Evolutionary conservation across 148 eudicot genomes (phyloP), one percentile per base, ranked within the genome.

Genomic region (Vaccinium corymbosum): DNA sequence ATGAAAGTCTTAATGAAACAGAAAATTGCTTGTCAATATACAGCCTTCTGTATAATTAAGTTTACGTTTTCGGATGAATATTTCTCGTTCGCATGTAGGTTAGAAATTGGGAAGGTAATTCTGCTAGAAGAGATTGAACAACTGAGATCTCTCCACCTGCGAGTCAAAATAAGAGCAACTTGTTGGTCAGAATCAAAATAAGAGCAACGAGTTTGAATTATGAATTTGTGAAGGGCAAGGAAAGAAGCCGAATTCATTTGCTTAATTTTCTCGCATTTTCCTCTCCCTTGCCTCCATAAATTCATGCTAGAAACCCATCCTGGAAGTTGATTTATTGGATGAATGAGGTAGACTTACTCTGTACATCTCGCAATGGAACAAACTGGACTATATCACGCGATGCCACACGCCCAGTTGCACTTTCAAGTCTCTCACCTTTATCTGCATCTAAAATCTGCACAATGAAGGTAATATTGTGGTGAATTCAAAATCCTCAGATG

Each of bases 321-420:
- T 17, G 27, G 73, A 68, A 68, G 42, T 68, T 27, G 17, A 68
- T 68, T 68, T 29, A 68, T 12, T 15, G 12, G 38, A 68, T 15
- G 75, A 76, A 74, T 20, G 70, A 42, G 62, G 80, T 79, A 29
- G 27, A 62, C 94, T 90, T 79, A 95, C 99, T 91, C 48, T 95
- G 96, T 55, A 92, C 92, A 84, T 97, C 98, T 15, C 99, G 93
- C 84, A 97, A 86, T 25, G 99, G 98, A 79, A 95, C 98, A 84
- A 97, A 97, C 82, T 97, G 99, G 86, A 97, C 95, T 62, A 97
- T 95, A 87, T 97, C 98, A 46, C 99, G 99, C 49, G 98, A 84
- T 62, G 99, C 95, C 59, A 97, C 92, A 81, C 95, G 94, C 50
- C 96, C 98, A 2, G 85, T 89, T 86, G 99, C 66, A 81, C 98